Conservation (phyloP, 257 asterid genomes). For the Datura wrightii region DNA sequence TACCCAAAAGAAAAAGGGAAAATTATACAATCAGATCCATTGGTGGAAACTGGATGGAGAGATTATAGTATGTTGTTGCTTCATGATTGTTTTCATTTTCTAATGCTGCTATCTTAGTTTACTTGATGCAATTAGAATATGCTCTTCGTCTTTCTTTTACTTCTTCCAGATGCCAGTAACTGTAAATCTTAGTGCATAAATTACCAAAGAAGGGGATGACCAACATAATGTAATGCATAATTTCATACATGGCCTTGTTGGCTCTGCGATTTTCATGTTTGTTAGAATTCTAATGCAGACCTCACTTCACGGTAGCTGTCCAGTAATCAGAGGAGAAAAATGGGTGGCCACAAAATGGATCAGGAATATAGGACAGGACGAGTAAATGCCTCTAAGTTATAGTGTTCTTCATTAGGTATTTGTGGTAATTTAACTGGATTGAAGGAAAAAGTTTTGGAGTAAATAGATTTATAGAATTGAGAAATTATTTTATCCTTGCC, state of each 20-base stretch:
- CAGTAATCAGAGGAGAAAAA: slow-evolving; percentile 85
- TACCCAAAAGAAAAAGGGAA: neutral
- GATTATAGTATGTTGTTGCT: neutral
- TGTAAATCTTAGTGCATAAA: neutral
- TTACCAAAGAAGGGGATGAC: neutral
- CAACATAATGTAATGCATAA: neutral
- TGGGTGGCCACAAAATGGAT: slow-evolving; percentile 99
- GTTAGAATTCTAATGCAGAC: slow-evolving; percentile 49
- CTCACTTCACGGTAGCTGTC: slow-evolving; percentile 95
- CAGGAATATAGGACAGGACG: slow-evolving; percentile 65
- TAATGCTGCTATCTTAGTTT: neutral
- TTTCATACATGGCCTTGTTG: slow-evolving; percentile 3
- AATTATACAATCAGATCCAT: neutral
- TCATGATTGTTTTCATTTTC: neutral
- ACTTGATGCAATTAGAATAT: neutral
- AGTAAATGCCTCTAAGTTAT: neutral
- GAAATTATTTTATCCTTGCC: neutral
- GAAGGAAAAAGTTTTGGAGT: neutral
- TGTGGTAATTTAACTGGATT: neutral
- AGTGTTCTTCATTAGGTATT: neutral
- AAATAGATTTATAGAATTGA: neutral
- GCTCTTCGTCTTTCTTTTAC: neutral
- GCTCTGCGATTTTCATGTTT: slow-evolving; percentile 2
- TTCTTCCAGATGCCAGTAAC: neutral
- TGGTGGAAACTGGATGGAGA: neutral